Evolutionary conservation across 2,329 filamentous ascomycete species (phyloP), one percentile per base, ranked within the genome.

Genomic region (Septoria linicola): DNA sequence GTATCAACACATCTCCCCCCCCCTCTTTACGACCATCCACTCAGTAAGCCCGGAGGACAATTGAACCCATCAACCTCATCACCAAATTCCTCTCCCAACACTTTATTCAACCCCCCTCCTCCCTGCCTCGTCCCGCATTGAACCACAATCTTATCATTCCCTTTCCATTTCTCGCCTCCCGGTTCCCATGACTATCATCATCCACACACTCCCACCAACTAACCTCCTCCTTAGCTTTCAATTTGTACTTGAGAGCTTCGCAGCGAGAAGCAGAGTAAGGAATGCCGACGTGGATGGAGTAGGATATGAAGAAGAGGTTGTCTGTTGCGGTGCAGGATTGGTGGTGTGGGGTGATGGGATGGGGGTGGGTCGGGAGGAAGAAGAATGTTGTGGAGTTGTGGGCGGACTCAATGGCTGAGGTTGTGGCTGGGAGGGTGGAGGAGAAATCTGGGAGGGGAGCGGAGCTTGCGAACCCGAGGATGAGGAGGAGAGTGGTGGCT

Each of bases 301-400:
- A 49, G 1, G 47, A 43, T n/a, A 42, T 43, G 39, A 43, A 49
- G 47, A 31, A 42, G 14, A 42, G n/a, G 19, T 49, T 36, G 39
- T 49, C 30, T 2, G 31, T 49, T 20, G 47, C 47, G 10, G 30
- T 42, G 32, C 47, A 49, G 14, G 47, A 43, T 11, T 49, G 47
- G 3, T 49, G 30, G 4, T 27, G 37, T 27, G 39, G 6, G 20
- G 8, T 7, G 20, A 10, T 6, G 21, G 2, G 2, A 16, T 36
- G 17, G 20, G 19, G n/a, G 4, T 49, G 8, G 13, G 30, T 37
- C n/a, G n/a, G n/a, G n/a, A n/a, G n/a, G 13, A 49, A 36, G 17
- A 25, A 42, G 47, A 27, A 23, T n/a, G 25, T 43, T 8, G 32
- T 43, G 13, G 39, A 35, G 31, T 27, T 30, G 27, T 32, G 36